Evolutionary conservation across 352 stramenopile species (phyloP), one percentile per base, ranked within the genome.

Genomic region (Pythium myriotylum): DNA sequence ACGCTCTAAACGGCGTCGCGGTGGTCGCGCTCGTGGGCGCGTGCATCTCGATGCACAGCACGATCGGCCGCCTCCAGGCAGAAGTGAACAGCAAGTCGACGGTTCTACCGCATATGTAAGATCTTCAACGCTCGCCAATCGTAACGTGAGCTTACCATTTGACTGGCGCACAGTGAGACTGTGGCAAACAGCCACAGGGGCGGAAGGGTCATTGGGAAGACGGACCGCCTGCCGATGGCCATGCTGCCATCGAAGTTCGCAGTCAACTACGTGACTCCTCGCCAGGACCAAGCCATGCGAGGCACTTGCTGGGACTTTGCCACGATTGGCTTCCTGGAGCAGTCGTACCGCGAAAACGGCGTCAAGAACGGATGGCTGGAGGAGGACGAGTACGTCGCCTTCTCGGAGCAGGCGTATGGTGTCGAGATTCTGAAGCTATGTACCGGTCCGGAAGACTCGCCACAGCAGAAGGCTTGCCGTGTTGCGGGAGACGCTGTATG

Each of bases 281-380:
- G 84, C 0, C 74, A 90, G 61, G 74, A 93, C 48, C 84, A 93
- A 59, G 78, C 81, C 49, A 76, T 85, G 37, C 84, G 84, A 37
- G 84, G 84, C 37, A 93, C 81, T 3, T 93, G 84, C 65, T 93
- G 84, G 84, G 84, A 93, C 65, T 93, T 93, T 50, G 81, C 84
- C 2, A 91, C 84, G 7, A 84, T 93, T 43, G 76, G 76, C 23
- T 86, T 91, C 53, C 61, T 93, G 33, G 84, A 93, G 65, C 79
- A 89, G 56, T 91, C 81, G 53, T 93, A 93, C 61, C 76, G 84
- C 24, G 80, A 80, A 26, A 74, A 89, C 20, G 84, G 81, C 41
- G 62, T 91, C 26, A 59, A 56, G 33, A 81, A 87, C 24, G 81
- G 78, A 27, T 93, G 84, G 84, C 81, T 93, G 5, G 66, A 76